Evolutionary conservation across 2,329 filamentous ascomycete species (phyloP).

Genomic region (Calycina marina): DNA sequence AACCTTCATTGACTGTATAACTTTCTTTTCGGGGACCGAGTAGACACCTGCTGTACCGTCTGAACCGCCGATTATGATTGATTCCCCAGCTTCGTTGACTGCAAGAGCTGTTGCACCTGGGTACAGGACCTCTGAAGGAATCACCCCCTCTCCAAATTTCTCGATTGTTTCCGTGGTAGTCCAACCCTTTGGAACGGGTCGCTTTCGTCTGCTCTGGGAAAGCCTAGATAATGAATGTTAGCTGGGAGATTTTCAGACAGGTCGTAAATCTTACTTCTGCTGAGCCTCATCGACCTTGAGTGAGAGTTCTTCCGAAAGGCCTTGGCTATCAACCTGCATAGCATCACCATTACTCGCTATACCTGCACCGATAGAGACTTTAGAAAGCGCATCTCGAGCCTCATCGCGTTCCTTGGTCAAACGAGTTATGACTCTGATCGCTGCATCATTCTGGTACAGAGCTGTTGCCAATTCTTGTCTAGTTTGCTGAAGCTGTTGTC

Average conservation of each 20-base stretch:
- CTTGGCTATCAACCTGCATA: slow-evolving; percentile 82
- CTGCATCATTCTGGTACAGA: slow-evolving; percentile 93
- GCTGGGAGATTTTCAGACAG: slow-evolving; percentile 4
- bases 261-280: slow-evolving; percentile 44
- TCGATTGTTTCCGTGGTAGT: slow-evolving; percentile 59
- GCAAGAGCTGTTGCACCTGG: slow-evolving; percentile 42
- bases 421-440: slow-evolving; percentile 85
- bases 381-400: slow-evolving; percentile 75
- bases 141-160: slow-evolving; percentile 34
- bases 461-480: slow-evolving; percentile 87
- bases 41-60: slow-evolving; percentile 59
- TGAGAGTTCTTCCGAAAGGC: slow-evolving; percentile 56
- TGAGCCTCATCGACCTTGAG: slow-evolving; percentile 69
- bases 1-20: slow-evolving; percentile 30
- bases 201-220: slow-evolving; percentile 79
- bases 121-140: slow-evolving; percentile 41
- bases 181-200: slow-evolving; percentile 75
- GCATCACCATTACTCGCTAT: slow-evolving; percentile 52
- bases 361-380: slow-evolving; percentile 57
- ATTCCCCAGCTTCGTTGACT: slow-evolving; percentile 40
- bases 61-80: slow-evolving; percentile 47
- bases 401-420: slow-evolving; percentile 87
- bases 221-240: slow-evolving; percentile 37
- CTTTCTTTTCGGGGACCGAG: slow-evolving; percentile 60
- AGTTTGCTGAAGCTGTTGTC: slow-evolving; percentile 78